phyloP scores from a whole-genome alignment of 768 basidiomycete species.

The Suillus placidus region DNA sequence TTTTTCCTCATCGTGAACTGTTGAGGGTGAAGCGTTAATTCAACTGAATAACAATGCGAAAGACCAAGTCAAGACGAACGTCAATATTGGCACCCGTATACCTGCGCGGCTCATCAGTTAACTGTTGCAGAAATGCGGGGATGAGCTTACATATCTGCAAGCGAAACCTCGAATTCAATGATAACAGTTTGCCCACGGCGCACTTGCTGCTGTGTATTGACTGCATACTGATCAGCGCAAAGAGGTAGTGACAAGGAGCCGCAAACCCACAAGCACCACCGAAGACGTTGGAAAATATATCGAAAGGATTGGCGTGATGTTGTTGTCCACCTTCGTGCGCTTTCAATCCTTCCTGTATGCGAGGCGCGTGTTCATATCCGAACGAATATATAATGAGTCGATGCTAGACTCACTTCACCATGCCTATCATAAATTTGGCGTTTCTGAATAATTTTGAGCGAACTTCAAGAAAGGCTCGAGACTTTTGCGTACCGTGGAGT shows the following conservation, averaged over 20 bases:
- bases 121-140: background rate
- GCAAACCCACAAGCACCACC: slow-evolving; percentile 69
- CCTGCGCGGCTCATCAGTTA: slow-evolving; percentile 38
- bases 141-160: slow-evolving; percentile 75
- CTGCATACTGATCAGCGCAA: slow-evolving; percentile 23
- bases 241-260: too few species aligned
- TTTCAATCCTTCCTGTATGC: slow-evolving; percentile 79
- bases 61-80: slow-evolving; percentile 41
- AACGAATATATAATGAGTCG: slow-evolving; percentile 13
- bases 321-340: slow-evolving; percentile 88
- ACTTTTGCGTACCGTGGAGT: slow-evolving; percentile 59
- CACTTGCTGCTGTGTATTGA: slow-evolving; percentile 57
- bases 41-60: background rate
- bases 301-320: slow-evolving; percentile 82
- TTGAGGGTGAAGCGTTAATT: slow-evolving; percentile 13
- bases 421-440: slow-evolving; percentile 91
- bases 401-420: slow-evolving; percentile 64
- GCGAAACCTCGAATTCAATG: slow-evolving; percentile 82
- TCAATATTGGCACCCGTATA: slow-evolving; percentile 89
- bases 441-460: slow-evolving; percentile 56
- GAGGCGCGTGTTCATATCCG: slow-evolving; percentile 11
- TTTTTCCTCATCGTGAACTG: slow-evolving; percentile 93
- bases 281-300: slow-evolving; percentile 93
- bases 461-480: background rate
- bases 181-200: slow-evolving; percentile 76